Evolutionary conservation across 208 protist species (phyloP), one percentile per base, ranked within the genome.

Genomic region (Herpetomonas samuelpessoai): DNA sequence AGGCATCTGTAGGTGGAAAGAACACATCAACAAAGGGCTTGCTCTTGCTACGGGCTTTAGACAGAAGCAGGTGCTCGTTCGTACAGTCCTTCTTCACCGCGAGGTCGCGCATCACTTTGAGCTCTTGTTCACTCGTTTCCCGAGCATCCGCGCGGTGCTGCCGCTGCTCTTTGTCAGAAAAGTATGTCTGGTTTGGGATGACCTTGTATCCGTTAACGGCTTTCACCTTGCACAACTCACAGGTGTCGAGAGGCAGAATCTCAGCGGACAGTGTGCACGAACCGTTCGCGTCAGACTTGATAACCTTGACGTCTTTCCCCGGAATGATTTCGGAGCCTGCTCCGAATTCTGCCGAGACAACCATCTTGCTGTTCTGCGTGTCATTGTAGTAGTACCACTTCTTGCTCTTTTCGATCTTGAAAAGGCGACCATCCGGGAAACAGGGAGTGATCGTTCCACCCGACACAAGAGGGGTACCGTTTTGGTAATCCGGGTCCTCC

Each of bases 341-440:
- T 53, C 71, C 65, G 61, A 91, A 93, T 21, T 55, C 49, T 22
- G 73, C 72, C 19, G 54, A 65, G 41, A 91, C 79, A 39, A 39
- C 38, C 75, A 93, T 88, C 49, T 89, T 50, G 54, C 76, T 91
- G 46, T 78, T 68, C 54, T 74, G 75, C 21, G 87, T 93, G 67
- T 93, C 87, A 46, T 93, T 93, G 69, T 89, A 91, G 48, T 87
- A 83, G 67, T 78, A 80, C 83, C 82, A 91, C 48, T 66, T 83
- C 19, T 73, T 57, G 19, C 77, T 69, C 39, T 80, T 68, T 4
- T 83, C 64, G 49, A 92, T 69, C 46, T 81, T 74, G 65, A 78
- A 92, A 49, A 88, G 65, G 29, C 65, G 65, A 16, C 81, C 81
- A 18, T 75, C 60, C n/a, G 79, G 49, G 58, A 91, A 91, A 61